Evolutionary conservation across 108 stramenopile genomes (phyloP), one percentile per base, ranked within the genome.

Genomic region (Bacterosira constricta): DNA sequence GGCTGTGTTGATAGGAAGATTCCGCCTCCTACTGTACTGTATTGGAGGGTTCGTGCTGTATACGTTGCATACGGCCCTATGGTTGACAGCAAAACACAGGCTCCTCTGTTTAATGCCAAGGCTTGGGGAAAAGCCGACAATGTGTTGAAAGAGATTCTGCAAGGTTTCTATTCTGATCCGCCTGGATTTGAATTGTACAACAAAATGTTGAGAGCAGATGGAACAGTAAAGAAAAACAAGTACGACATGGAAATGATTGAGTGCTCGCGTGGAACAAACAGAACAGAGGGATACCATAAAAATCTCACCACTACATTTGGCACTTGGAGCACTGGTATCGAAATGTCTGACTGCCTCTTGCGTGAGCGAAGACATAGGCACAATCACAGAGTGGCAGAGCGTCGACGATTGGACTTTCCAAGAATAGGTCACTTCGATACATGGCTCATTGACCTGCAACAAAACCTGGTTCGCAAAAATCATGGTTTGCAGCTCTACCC

Each of bases 241-340:
- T 34, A 66, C 36, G 64, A 31, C 9, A 49, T 51, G 47, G 75
- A 52, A 36, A 21, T 76, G 31, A 61, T 76, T 47, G 75, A 68
- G n/a, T 62, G 75, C 50, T 44, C 21, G 32, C 58, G 58, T 29
- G 75, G 75, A n/a, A 67, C 75, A 1, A 61, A 67, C 45, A 13
- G 66, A 6, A 67, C 66, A 2, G 66, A 76, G 30, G 58, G 50
- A 23, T 26, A 21, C 20, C 82, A 83, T 44, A 76, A 76, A 37
- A 6, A 57, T 6, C 47, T 81, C 12, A 52, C 34, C 27, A 36
- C 54, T 34, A 63, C 63, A 41, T 69, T 76, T 44, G 54, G 75
- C 9, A 46, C 47, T 0, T 76, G 75, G 80, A 36, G 56, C 21
- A 42, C 20, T 18, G 77, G 77, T 18, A 42, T 78, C 3, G 53